Conservation (phyloP, 257 asterid species). For the Gentiana dahurica region DNA sequence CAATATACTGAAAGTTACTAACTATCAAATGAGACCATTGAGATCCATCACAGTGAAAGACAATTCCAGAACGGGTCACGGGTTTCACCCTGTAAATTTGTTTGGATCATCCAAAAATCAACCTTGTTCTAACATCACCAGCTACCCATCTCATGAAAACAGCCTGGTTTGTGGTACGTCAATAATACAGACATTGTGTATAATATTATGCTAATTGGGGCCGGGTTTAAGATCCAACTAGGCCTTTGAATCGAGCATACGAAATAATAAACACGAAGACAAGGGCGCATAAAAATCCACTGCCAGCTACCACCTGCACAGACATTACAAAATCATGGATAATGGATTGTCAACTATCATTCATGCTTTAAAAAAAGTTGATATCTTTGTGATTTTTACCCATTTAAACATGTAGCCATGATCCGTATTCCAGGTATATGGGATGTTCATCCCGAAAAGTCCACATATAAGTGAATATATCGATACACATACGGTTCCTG, state of each 20-base stretch:
- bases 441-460: slow-evolving; percentile 89
- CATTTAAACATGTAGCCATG: slow-evolving; percentile 81
- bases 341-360: too few species aligned
- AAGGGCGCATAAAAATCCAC: slow-evolving; percentile 22
- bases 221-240: slow-evolving; percentile 52
- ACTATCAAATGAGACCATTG: too few species aligned
- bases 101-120: too few species aligned
- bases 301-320: slow-evolving; percentile 41
- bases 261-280: slow-evolving; percentile 39
- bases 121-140: too few species aligned
- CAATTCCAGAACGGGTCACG: too few species aligned
- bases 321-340: background rate
- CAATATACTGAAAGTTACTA: too few species aligned
- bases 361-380: background rate
- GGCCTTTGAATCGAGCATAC: slow-evolving; percentile 72
- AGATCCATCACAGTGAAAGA: too few species aligned
- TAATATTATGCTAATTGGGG: background rate
- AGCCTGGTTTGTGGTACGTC: too few species aligned
- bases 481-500: slow-evolving; percentile 60
- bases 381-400: slow-evolving; percentile 26
- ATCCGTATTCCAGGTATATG: slow-evolving; percentile 52
- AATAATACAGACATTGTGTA: too few species aligned
- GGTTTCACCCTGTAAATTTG: too few species aligned
- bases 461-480: slow-evolving; percentile 58
- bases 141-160: too few species aligned